These are phyloP conservation scores for Hibiscus tridactylites DNA, from an alignment of 345 rosid genomes.

Conservation along the genomic window DNA sequence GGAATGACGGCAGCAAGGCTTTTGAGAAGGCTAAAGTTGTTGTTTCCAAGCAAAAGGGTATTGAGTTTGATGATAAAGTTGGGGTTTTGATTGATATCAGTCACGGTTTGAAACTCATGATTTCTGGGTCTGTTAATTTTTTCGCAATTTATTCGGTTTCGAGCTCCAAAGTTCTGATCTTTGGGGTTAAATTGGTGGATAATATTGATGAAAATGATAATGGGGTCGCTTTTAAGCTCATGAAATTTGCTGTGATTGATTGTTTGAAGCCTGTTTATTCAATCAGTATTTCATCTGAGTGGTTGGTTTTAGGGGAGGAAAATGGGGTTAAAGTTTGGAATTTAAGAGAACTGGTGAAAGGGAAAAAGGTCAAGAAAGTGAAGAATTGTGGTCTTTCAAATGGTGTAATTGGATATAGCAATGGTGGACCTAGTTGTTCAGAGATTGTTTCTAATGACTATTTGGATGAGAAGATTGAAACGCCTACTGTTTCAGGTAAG, in stretches of 20 bases:
- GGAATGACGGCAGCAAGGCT: constrained; percentile 16
- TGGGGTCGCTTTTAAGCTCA: constrained; percentile 45
- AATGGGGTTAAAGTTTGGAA: constrained; percentile 56
- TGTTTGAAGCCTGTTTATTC: constrained; percentile 60
- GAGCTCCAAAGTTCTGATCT: constrained; percentile 48
- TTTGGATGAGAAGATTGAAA: constrained; percentile 38
- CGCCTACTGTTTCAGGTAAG: constrained; percentile 44
- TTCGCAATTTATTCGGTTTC: constrained; percentile 57
- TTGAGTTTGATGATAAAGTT: constrained; percentile 38
- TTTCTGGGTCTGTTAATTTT: constrained; percentile 64
- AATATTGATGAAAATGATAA: constrained; percentile 21
- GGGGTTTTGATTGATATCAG: constrained; percentile 50
- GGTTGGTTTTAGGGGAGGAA: constrained; percentile 66
- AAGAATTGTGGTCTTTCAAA: constrained; percentile 32
- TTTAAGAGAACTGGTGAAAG: constrained; percentile 52
- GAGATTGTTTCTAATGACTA: constrained; percentile 28
- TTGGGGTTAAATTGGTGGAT: constrained; percentile 37
- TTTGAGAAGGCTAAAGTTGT: constrained; percentile 47
- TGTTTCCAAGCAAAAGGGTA: constrained; percentile 54
- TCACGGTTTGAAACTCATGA: constrained; percentile 53
- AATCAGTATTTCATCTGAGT: constrained; percentile 43
- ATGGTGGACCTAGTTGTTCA: constrained; percentile 10
- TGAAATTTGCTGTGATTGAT: constrained; percentile 65
- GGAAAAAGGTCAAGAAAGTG: constrained; percentile 33
- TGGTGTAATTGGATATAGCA: constrained; percentile 28